Percentiles rank a stretch among this genome's conserved stretches.
Evolutionary conservation across 495 filamentous ascomycete species (phyloP).

Genomic region (Terfezia claveryi): DNA sequence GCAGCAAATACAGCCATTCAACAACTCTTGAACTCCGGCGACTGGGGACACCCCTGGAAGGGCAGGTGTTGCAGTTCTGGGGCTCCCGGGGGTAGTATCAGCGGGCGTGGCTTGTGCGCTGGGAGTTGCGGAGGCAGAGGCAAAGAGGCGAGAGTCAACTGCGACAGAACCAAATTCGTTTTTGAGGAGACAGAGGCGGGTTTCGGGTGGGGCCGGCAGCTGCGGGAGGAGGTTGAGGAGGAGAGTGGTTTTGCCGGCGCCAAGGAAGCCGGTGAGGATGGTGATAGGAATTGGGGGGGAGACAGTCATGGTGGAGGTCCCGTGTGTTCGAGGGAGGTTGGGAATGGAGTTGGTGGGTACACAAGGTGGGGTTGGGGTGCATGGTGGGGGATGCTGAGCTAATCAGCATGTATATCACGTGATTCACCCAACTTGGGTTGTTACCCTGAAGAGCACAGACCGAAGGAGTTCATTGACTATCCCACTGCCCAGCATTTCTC

Average conservation of each 20-base stretch:
- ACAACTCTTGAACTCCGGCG: conserved; percentile 70
- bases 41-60: conserved; percentile 51
- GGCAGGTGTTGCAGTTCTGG: not conserved
- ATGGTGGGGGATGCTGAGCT: too few relatives aligned
- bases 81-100: not conserved
- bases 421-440: not conserved
- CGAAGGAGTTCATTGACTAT: too few relatives aligned
- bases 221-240: conserved; percentile 39
- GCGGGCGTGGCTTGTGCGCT: not conserved
- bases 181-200: conserved; percentile 83
- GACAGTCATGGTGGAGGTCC: not conserved
- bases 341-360: too few relatives aligned
- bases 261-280: conserved; percentile 85
- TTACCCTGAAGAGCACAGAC: too few relatives aligned
- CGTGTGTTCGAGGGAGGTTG: too few relatives aligned
- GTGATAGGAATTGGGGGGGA: conserved; percentile 68
- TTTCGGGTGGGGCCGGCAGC: conserved; percentile 25
- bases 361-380: too few relatives aligned
- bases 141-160: conserved; percentile 58
- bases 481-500: too few relatives aligned
- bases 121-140: not conserved
- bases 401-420: too few relatives aligned
- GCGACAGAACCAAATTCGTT: conserved; percentile 95
- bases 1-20: conserved; percentile 96
- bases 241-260: conserved; percentile 78